These are phyloP conservation scores for Cyberlindnera bimundalis DNA, from an alignment of 805 yeast species.

Conservation along the genomic window DNA sequence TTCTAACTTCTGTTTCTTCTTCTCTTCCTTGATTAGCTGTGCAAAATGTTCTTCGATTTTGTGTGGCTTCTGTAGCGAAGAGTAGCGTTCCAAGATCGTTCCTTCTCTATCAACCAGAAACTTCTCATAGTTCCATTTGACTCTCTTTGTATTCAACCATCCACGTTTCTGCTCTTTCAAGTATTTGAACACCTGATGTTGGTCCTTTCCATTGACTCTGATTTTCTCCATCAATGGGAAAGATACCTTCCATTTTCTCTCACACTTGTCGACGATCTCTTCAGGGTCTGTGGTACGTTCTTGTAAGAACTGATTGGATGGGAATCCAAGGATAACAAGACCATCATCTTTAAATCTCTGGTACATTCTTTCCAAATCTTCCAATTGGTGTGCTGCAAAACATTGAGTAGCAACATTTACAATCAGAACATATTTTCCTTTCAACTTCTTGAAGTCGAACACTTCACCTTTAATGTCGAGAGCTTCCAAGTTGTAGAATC, in stretches of 20 bases:
- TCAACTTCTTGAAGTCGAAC: conserved; percentile 55
- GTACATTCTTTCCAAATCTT: conserved; percentile 66
- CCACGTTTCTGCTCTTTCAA: conserved; percentile 61
- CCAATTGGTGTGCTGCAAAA: conserved; percentile 72
- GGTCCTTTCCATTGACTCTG: conserved; percentile 72
- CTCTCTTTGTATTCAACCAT: conserved; percentile 55
- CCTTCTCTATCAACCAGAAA: conserved; percentile 57
- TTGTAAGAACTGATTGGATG: conserved; percentile 84
- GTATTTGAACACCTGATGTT: conserved; percentile 66
- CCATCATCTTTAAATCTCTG: conserved; percentile 61
- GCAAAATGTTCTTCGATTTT: conserved; percentile 29
- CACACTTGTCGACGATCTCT: conserved; percentile 74
- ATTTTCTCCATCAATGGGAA: conserved; percentile 79
- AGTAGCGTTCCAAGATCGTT: conserved; percentile 49
- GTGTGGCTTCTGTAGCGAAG: conserved; percentile 43
- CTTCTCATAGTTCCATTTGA: conserved; percentile 76
- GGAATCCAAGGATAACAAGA: conserved; percentile 74
- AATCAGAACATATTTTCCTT: conserved; percentile 77
- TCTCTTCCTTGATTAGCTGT: conserved; percentile 1
- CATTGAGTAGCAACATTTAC: conserved; percentile 91
- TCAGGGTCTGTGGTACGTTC: conserved; percentile 67
- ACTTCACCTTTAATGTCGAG: conserved; percentile 54
- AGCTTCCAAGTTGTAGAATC: conserved; percentile 65
- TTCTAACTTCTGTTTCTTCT: conserved; percentile 1
- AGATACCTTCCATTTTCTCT: conserved; percentile 68